Evolutionary conservation across 805 yeast genomes (phyloP).

Genomic region (Cyberlindnera maclurae): DNA sequence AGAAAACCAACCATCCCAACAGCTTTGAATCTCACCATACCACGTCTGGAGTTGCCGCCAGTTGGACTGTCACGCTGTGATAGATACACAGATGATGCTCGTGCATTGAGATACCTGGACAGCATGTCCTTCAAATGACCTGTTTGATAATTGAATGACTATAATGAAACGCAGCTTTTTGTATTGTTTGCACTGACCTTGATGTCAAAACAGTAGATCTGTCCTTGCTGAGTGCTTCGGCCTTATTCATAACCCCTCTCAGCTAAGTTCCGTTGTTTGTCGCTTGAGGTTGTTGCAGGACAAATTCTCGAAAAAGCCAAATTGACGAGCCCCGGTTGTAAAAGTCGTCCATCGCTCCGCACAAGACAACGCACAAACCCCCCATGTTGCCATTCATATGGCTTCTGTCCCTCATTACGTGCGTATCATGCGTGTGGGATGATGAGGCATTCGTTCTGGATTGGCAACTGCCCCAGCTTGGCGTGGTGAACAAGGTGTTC

Average conservation of each 20-base stretch:
- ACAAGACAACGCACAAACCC: neutral
- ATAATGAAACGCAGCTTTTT: too few relatives aligned
- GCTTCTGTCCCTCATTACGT: neutral
- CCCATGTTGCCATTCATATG: constrained; percentile 1
- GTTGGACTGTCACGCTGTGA: neutral
- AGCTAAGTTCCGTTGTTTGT: too few relatives aligned
- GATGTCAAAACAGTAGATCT: too few relatives aligned
- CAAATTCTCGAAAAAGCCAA: too few relatives aligned
- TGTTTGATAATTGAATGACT: neutral
- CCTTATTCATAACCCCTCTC: too few relatives aligned
- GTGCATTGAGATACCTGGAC: constrained; percentile 10
- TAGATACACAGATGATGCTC: constrained; percentile 3
- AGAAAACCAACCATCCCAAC: too few relatives aligned
- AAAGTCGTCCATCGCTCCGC: too few relatives aligned
- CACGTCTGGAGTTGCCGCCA: constrained; percentile 1
- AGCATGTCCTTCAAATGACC: constrained; percentile 10
- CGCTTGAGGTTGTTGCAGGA: too few relatives aligned
- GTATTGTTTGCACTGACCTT: too few relatives aligned
- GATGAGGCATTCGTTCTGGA: constrained; percentile 52
- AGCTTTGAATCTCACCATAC: neutral
- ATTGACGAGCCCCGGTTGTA: too few relatives aligned
- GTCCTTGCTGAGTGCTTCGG: too few relatives aligned
- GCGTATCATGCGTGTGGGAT: constrained; percentile 26
- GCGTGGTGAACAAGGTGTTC: constrained; percentile 25
- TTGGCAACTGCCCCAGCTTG: constrained; percentile 45